A percentile compares a stretch with the other conserved stretches of the same genome.
phyloP scores from a whole-genome alignment of 306 rosid species.

The Nissolia schottii region DNA sequence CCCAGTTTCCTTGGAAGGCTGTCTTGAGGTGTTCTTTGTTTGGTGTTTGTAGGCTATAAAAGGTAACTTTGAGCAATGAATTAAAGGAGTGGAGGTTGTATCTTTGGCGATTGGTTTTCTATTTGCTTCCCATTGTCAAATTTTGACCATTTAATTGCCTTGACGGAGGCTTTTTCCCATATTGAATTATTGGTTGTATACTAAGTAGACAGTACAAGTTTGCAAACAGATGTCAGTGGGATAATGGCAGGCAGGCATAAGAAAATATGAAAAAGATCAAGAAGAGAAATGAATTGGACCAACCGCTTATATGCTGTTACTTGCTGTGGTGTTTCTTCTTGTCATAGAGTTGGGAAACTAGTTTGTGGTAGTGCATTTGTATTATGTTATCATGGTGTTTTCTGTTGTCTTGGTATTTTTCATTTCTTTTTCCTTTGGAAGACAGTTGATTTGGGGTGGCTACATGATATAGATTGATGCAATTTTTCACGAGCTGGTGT shows the following conservation, averaged over 20 bases:
- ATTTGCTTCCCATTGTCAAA: not conserved
- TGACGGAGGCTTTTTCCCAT: not conserved
- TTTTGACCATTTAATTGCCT: not conserved
- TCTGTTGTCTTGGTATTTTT: not conserved
- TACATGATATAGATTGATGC: constrained; percentile 1
- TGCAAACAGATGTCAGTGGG: not conserved
- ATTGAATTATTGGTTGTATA: not conserved
- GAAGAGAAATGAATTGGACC: constrained; percentile 4
- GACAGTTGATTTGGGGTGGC: constrained; percentile 2
- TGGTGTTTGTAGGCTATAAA: not conserved
- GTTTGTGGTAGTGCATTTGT: not conserved
- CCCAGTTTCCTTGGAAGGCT: constrained; percentile 4
- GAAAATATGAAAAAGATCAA: not conserved
- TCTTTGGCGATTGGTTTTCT: not conserved
- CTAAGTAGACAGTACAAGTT: not conserved
- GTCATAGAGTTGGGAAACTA: not conserved
- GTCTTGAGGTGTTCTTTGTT: not conserved
- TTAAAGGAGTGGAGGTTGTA: not conserved
- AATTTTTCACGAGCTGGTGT: not conserved
- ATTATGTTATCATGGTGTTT: not conserved
- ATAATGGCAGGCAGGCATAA: not conserved
- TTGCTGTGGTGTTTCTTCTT: not conserved
- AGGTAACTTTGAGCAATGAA: not conserved
- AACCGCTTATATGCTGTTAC: not conserved
- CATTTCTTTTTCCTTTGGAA: not conserved